A percentile compares a stretch with the other conserved stretches of the same genome.
phyloP scores from a whole-genome alignment of 345 rosid genomes.

The Chamaenerion angustifolium region DNA sequence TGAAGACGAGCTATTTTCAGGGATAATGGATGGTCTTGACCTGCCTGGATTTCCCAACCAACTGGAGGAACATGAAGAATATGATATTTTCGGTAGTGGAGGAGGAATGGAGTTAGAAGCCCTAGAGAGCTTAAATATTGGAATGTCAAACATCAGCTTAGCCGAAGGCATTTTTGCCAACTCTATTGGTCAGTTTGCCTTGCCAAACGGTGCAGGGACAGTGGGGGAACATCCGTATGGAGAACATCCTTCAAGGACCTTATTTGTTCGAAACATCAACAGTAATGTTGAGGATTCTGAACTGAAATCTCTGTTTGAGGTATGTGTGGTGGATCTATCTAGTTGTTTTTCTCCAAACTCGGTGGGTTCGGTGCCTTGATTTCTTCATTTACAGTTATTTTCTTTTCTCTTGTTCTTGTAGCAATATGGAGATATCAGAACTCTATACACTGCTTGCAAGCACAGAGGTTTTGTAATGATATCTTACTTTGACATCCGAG shows the following conservation, averaged over 20 bases:
- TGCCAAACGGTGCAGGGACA: constrained; percentile 50
- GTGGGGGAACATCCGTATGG: constrained; percentile 93
- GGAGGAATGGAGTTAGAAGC: constrained; percentile 88
- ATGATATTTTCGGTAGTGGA: constrained; percentile 76
- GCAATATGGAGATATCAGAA: constrained; percentile 94
- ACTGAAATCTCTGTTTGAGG: constrained; percentile 81
- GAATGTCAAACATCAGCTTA: constrained; percentile 33
- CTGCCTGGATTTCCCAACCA: constrained; percentile 47
- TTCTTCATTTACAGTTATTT: neutral
- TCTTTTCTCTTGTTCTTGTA: constrained; percentile 17
- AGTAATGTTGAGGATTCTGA: constrained; percentile 89
- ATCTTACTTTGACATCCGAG: constrained; percentile 87
- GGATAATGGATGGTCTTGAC: constrained; percentile 74
- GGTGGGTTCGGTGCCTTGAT: neutral
- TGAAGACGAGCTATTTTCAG: constrained; percentile 73
- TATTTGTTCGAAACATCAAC: constrained; percentile 87
- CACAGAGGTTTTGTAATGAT: constrained; percentile 97
- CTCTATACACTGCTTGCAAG: constrained; percentile 86
- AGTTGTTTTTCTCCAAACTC: neutral
- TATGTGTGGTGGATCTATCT: constrained; percentile 9
- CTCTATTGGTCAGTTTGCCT: constrained; percentile 31
- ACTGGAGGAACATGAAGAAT: constrained; percentile 70
- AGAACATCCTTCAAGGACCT: constrained; percentile 91
- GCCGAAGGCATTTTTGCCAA: constrained; percentile 41
- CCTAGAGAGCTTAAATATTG: constrained; percentile 33